Conservation (phyloP, 768 basidiomycete genomes). For the Collybiopsis luxurians region DNA sequence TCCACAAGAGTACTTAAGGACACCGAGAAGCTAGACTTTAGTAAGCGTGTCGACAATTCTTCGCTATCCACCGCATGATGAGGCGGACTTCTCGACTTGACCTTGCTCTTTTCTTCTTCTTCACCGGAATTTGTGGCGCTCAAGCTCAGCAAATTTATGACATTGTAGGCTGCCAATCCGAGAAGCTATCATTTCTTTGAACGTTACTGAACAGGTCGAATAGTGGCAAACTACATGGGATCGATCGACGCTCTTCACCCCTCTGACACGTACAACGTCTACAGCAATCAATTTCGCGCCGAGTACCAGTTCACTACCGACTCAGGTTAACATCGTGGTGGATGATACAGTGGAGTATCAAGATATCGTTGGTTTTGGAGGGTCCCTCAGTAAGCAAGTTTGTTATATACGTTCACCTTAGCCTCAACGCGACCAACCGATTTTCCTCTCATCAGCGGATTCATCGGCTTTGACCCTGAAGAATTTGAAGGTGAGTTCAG, state of each 20-base stretch:
- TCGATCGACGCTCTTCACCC: constrained; percentile 24
- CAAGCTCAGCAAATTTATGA: constrained; percentile 31
- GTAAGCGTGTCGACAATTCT: no score
- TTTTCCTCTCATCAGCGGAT: constrained; percentile 40
- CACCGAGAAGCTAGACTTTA: no score
- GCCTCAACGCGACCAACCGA: not conserved
- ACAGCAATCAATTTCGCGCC: constrained; percentile 23
- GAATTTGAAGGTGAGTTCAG: constrained; percentile 39
- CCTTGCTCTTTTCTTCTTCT: no score
- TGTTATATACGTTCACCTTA: not conserved
- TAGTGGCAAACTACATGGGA: constrained; percentile 37
- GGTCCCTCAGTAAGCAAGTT: constrained; percentile 36
- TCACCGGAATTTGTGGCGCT: not conserved
- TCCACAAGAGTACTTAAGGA: no score
- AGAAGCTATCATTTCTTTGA: constrained; percentile 1
- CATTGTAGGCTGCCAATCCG: constrained; percentile 20
- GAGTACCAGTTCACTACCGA: not conserved
- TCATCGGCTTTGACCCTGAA: constrained; percentile 45
- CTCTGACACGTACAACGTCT: constrained; percentile 21
- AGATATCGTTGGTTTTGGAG: constrained; percentile 45
- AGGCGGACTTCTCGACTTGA: no score
- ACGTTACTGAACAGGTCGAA: not conserved
- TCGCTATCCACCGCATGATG: no score
- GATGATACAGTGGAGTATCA: constrained; percentile 38
- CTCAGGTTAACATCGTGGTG: constrained; percentile 38